Conservation (phyloP, 768 basidiomycete species). For the Galerina marginata region DNA sequence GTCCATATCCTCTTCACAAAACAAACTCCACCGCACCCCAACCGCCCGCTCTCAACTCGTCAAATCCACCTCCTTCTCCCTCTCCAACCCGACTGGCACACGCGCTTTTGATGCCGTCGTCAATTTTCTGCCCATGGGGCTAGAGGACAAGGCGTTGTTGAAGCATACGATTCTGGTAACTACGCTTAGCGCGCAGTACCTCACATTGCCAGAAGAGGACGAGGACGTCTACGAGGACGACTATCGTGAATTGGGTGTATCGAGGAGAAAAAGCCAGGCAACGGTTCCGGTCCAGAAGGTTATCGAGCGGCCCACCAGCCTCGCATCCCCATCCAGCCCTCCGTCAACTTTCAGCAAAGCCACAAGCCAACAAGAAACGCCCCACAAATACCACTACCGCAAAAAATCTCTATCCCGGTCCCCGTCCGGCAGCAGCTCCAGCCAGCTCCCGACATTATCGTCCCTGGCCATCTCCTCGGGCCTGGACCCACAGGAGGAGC, state of each 20-base stretch:
- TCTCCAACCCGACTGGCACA: background rate
- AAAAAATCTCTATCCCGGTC: background rate
- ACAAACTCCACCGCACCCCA: background rate
- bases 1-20: background rate
- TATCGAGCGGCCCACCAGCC: too few relatives aligned
- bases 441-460: background rate
- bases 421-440: background rate
- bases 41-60: background rate
- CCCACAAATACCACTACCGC: slow-evolving; percentile 6
- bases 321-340: too few relatives aligned
- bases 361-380: background rate
- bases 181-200: slow-evolving; percentile 43
- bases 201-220: slow-evolving; percentile 22
- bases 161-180: slow-evolving; percentile 51
- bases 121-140: slow-evolving; percentile 44
- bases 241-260: background rate
- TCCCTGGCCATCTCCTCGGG: background rate
- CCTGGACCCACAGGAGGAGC: background rate
- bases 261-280: too few relatives aligned
- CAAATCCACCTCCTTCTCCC: background rate
- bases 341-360: background rate
- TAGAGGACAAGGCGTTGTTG: slow-evolving; percentile 47
- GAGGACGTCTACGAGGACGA: background rate
- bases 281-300: too few relatives aligned
- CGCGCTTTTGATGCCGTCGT: slow-evolving; percentile 48